These are phyloP conservation scores for Haplosporangium sp. DNA, from an alignment of 371 early-diverging fungal genomes.

Conservation along the genomic window DNA sequence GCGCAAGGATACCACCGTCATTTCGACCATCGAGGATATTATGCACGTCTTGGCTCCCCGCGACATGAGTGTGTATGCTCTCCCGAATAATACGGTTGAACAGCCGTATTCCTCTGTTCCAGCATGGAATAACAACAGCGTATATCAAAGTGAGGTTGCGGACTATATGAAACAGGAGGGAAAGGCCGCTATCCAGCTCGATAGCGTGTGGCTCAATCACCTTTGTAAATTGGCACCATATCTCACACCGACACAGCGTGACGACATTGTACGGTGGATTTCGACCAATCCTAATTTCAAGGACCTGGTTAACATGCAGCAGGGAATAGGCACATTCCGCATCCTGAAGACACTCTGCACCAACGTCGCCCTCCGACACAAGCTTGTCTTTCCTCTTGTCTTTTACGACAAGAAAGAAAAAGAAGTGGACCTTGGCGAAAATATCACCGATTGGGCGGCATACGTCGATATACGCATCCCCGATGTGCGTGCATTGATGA, in stretches of 20 bases:
- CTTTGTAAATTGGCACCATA: slow-evolving; percentile 16
- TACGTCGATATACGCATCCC: slow-evolving; percentile 47
- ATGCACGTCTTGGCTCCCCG: slow-evolving; percentile 19
- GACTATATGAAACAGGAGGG: slow-evolving; percentile 12
- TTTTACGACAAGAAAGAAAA: slow-evolving; percentile 38
- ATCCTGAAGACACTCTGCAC: slow-evolving; percentile 24
- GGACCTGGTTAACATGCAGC: slow-evolving; percentile 13
- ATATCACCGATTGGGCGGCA: slow-evolving; percentile 28
- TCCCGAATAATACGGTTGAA: slow-evolving; percentile 15
- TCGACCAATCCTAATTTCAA: slow-evolving; percentile 24
- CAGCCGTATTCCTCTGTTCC: slow-evolving; percentile 39
- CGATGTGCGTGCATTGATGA: slow-evolving; percentile 20
- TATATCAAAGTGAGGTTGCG: slow-evolving; percentile 24
- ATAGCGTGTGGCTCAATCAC: slow-evolving; percentile 21
- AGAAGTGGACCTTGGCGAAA: slow-evolving; percentile 27
- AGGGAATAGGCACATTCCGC: too few species aligned
- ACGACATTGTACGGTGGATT: slow-evolving; percentile 24
- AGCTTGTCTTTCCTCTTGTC: slow-evolving; percentile 32
- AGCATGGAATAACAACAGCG: slow-evolving; percentile 34
- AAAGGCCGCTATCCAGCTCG: slow-evolving; percentile 16
- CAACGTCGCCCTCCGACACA: slow-evolving; percentile 37
- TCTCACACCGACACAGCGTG: slow-evolving; percentile 29
- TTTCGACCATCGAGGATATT: slow-evolving; percentile 16
- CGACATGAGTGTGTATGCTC: slow-evolving; percentile 28
- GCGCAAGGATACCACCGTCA: slow-evolving; percentile 6